Evolutionary conservation across 768 basidiomycete species (phyloP).

Genomic region (Serpula lacrymans): DNA sequence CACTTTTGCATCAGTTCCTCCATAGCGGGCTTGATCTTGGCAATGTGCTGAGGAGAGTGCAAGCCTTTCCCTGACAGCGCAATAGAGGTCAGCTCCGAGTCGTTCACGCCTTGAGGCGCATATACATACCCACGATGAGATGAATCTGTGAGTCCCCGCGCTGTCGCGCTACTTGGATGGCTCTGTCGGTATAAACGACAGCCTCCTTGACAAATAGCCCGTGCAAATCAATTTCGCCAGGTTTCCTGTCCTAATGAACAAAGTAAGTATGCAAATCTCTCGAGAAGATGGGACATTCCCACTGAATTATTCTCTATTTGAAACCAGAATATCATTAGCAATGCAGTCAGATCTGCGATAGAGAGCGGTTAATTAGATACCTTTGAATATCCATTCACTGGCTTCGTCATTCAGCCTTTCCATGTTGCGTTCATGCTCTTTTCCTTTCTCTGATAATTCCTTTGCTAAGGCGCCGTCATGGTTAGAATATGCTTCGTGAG

Average conservation of each 20-base stretch:
- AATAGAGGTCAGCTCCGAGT: background rate
- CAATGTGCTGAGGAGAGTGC: conserved; percentile 65
- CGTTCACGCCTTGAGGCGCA: too few relatives aligned
- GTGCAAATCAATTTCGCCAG: conserved; percentile 84
- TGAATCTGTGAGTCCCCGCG: conserved; percentile 62
- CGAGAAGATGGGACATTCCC: background rate
- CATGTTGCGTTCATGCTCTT: conserved; percentile 69
- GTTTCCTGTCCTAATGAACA: conserved; percentile 53
- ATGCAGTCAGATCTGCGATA: background rate
- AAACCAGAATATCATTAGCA: background rate
- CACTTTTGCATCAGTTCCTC: conserved; percentile 80
- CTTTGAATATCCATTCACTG: conserved; percentile 76
- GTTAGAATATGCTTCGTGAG: conserved; percentile 62
- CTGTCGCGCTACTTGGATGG: conserved; percentile 63
- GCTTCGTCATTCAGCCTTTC: conserved; percentile 71
- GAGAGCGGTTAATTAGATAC: conserved; percentile 36
- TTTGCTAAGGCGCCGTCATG: conserved; percentile 74
- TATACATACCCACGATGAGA: conserved; percentile 77
- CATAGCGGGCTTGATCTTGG: conserved; percentile 87
- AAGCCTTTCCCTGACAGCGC: conserved; percentile 63
- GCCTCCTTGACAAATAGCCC: conserved; percentile 95
- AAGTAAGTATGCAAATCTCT: background rate
- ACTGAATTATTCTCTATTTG: conserved; percentile 73
- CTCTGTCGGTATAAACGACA: conserved; percentile 65
- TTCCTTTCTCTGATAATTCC: conserved; percentile 71